phyloP scores from a whole-genome alignment of 176 grass and related monocot species.

The Ananas comosus region DNA sequence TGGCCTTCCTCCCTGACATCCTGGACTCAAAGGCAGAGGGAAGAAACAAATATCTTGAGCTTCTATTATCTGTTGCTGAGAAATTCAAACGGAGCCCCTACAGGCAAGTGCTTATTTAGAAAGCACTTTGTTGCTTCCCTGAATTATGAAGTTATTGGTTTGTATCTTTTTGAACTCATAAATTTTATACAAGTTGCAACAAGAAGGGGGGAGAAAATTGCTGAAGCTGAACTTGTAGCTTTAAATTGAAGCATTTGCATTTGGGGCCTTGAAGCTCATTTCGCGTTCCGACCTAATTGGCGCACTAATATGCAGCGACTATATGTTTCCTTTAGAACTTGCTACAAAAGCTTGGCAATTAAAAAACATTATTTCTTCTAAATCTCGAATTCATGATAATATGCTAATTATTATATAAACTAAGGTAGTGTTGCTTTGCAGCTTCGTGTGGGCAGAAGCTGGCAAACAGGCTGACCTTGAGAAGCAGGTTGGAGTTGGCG shows the following conservation, averaged over 20 bases:
- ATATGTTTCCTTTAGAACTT: too few species aligned
- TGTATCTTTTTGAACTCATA: too few species aligned
- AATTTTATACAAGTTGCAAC: too few species aligned
- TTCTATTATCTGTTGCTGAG: constrained; percentile 73
- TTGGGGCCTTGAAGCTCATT: too few species aligned
- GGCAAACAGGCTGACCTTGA: constrained; percentile 85
- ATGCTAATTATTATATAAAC: constrained; percentile 12
- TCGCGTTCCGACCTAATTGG: too few species aligned
- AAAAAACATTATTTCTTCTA: constrained; percentile 1
- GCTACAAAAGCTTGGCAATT: too few species aligned
- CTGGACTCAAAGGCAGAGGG: constrained; percentile 96
- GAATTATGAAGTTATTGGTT: too few species aligned
- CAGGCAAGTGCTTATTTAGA: constrained; percentile 37
- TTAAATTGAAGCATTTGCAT: too few species aligned
- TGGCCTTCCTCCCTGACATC: constrained; percentile 96
- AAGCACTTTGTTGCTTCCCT: too few species aligned
- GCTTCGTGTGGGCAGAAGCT: constrained; percentile 81
- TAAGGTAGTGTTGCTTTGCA: constrained; percentile 24
- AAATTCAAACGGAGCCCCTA: constrained; percentile 95
- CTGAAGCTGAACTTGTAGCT: too few species aligned
- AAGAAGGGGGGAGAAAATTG: too few species aligned
- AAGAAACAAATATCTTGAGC: constrained; percentile 85
- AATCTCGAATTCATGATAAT: neutral
- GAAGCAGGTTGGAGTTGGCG: constrained; percentile 85
- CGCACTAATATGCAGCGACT: too few species aligned